A percentile compares a stretch with the other conserved stretches of the same genome.
Conservation (phyloP, 108 stramenopile species). For the Parmales sp. region DNA sequence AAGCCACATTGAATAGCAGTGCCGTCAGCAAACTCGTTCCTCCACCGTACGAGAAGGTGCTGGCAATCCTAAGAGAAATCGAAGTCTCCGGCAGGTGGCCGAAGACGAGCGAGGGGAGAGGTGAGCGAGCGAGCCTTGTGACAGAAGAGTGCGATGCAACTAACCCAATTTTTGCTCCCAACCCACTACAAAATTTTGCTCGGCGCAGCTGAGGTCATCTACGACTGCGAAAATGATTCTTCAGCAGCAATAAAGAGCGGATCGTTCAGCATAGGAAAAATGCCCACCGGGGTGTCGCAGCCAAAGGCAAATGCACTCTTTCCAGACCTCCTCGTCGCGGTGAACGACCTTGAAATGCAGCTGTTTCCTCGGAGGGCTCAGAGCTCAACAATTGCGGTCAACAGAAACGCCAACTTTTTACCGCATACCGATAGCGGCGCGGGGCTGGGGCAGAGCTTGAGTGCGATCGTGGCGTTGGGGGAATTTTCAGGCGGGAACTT, state of each 20-base stretch:
- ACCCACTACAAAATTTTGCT: slow-evolving; percentile 24
- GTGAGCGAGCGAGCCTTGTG: slow-evolving; percentile 55
- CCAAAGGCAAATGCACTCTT: slow-evolving; percentile 66
- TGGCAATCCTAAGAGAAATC: slow-evolving; percentile 34
- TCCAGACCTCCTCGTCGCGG: slow-evolving; percentile 75
- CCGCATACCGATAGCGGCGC: slow-evolving; percentile 83
- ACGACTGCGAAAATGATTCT: slow-evolving; percentile 15
- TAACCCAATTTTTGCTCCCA: slow-evolving; percentile 9
- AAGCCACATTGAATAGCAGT: too few relatives aligned
- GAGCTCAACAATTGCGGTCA: slow-evolving; percentile 78
- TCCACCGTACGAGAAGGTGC: not conserved
- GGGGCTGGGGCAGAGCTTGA: slow-evolving; percentile 64
- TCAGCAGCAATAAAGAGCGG: slow-evolving; percentile 67
- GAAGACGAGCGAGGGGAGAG: slow-evolving; percentile 48
- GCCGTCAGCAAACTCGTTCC: slow-evolving; percentile 3
- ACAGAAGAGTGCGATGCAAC: not conserved
- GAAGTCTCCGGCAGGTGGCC: slow-evolving; percentile 44
- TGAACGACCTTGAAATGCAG: slow-evolving; percentile 59
- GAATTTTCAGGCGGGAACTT: slow-evolving; percentile 72
- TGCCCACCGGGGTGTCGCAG: slow-evolving; percentile 36
- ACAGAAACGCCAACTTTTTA: slow-evolving; percentile 76
- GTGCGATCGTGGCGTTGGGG: slow-evolving; percentile 81
- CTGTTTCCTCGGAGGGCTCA: slow-evolving; percentile 53
- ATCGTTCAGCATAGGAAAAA: slow-evolving; percentile 60
- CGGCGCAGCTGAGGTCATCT: slow-evolving; percentile 31